Evolutionary conservation across 169 alveolate species (phyloP), one percentile per base, ranked within the genome.

Genomic region (Toxoplasma gondii): DNA sequence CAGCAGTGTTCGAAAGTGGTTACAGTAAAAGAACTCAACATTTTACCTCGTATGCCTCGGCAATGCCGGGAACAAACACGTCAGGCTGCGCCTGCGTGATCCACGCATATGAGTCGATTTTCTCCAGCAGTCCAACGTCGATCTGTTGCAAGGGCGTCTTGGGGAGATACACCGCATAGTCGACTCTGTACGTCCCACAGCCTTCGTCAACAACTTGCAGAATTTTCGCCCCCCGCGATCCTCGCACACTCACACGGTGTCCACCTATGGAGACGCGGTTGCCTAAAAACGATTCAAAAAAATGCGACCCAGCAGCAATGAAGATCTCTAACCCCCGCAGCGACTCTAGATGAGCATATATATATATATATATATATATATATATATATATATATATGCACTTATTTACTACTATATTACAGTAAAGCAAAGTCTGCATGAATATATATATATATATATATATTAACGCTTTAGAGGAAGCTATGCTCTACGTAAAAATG

Each of bases 241-340:
- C 96, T 41, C 80, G 86, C 34, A 92, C 97, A 38, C 91, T 91
- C 69, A 96, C 39, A 58, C 94, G 91, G 90, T 96, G 97, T 17
- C 96, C 96, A 31, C 97, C 97, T 31, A 94, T 91, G 34, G 93
- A 74, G 34, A 96, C 94, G 70, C 97, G 93, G 87, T 96, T 96
- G 88, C 96, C 91, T 90, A 91, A 12, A 19, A 36, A 22, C 58
- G 39, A 44, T 1, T 41, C 38, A n/a, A 74, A 27, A 36, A 74
- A n/a, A 74, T 4, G n/a, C 44, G 27, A 31, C 84, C 12, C 84
- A n/a, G 17, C 44, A 16, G 19, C 81, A 24, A 24, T 10, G 5
- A 69, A 24, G 41, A 9, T 2, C 81, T 29, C n/a, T 29, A 10
- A 4, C 7, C 31, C 24, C 5, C 81, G 19, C 81, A 69, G 34